phyloP scores from a whole-genome alignment of 495 filamentous ascomycete species.

The Podospora comata region DNA sequence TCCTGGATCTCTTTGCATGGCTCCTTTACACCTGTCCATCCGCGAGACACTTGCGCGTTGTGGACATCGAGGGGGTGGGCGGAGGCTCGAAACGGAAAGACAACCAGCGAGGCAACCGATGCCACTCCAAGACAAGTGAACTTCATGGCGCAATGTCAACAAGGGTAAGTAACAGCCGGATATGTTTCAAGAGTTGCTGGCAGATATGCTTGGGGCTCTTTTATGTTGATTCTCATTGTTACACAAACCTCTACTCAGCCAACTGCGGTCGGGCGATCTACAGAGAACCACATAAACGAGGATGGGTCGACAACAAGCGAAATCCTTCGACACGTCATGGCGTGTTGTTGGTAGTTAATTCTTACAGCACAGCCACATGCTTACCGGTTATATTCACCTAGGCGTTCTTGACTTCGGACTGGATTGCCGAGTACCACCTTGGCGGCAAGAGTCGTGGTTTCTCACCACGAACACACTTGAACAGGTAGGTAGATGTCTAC shows the following conservation, averaged over 20 bases:
- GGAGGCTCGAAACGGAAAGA: neutral
- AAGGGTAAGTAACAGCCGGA: too few species aligned
- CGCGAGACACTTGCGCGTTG: neutral
- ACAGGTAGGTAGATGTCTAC: too few species aligned
- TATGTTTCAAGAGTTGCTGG: too few species aligned
- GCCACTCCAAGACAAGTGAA: neutral
- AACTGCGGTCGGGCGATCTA: too few species aligned
- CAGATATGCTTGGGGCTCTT: neutral
- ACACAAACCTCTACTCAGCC: neutral
- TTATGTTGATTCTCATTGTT: neutral
- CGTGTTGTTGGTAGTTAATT: neutral
- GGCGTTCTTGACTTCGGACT: neutral
- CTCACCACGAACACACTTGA: neutral
- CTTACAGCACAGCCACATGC: neutral
- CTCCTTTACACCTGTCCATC: neutral
- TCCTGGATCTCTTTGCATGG: slow-evolving; percentile 15
- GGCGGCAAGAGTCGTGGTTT: neutral
- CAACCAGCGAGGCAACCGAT: neutral
- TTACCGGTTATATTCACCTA: neutral
- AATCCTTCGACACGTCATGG: neutral
- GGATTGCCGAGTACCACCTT: neutral
- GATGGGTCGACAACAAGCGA: neutral
- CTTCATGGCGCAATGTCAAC: neutral
- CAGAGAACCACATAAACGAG: too few species aligned
- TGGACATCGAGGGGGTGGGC: neutral